Base-by-base conservation (phyloP, 805 yeast genomes). In the Candida nanaspora region DNA sequence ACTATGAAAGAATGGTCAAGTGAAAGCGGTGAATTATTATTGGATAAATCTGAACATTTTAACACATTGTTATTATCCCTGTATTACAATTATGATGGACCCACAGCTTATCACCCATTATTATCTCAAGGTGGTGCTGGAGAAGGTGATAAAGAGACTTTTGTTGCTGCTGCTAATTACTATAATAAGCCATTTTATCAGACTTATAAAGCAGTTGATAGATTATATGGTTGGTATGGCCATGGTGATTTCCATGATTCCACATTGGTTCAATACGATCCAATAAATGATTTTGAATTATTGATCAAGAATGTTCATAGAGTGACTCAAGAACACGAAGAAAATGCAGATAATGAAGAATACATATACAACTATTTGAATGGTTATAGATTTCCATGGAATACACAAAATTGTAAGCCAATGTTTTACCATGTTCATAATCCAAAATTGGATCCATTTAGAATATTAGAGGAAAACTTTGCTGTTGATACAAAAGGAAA, bases 71-170 rank as follows among this genome's bases (percentile, higher is more conserved):
- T 82, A 42, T 59, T 82, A 35, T 70, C 86, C 0, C 56, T 79
- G 16, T 82, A 80, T 57, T 82, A 83, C 56, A 82, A 82, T 51
- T 59, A 74, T 36, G 74, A 70, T 55, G 87, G 87, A 0, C 82
- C 81, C 19, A 56, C 67, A 2, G 64, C 70, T 36, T 82, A 70
- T 53, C 80, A 79, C 55, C 78, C 77, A 4, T 59, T 81, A 34
- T 59, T 82, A 32, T 65, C 81, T 2, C 78, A 78, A 57, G 82
- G 82, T 27, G 69, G 70, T 33, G 72, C 70, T 3, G 89, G 89
- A 13, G 86, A 80, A 59, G 88, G 88, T 38, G 89, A 82, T 55
- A 82, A 82, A 55, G 88, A 82, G 46, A 82, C 89, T 0, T 78
- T 79, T 46, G 61, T 78, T 36, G 81, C 86, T 0, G 82, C 86